phyloP scores from a whole-genome alignment of 331 rosid species.

The Rosa hybrid region DNA sequence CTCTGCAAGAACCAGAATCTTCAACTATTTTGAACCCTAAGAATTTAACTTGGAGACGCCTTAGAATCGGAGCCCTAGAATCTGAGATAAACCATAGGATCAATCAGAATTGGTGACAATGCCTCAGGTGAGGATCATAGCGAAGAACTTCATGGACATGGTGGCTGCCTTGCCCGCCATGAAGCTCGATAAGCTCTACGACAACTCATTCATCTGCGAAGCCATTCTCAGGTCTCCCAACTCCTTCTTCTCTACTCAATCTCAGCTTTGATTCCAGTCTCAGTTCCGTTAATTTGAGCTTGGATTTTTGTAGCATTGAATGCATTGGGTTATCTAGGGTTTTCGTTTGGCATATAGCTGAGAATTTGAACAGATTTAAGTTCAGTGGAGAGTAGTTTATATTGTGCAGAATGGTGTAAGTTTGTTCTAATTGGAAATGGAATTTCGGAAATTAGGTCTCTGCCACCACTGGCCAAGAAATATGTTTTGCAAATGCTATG shows the following conservation, averaged over 20 bases:
- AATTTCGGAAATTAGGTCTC: conserved; percentile 56
- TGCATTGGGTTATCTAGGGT: background rate
- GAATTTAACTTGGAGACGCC: background rate
- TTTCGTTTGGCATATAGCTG: no score
- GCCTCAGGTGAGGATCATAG: conserved; percentile 94
- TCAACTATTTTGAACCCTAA: no score
- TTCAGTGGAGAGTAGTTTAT: background rate
- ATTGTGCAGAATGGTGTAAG: background rate
- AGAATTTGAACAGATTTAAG: background rate
- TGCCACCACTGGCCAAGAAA: conserved; percentile 90
- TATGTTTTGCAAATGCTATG: conserved; percentile 75
- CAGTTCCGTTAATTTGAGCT: no score
- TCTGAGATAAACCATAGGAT: conserved; percentile 18
- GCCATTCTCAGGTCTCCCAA: conserved; percentile 81
- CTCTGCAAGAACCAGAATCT: background rate
- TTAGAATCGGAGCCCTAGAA: background rate
- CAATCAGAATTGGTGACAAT: conserved; percentile 38
- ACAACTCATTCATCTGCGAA: conserved; percentile 88
- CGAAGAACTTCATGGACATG: conserved; percentile 99
- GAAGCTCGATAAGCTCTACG: conserved; percentile 86
- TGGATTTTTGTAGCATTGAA: background rate
- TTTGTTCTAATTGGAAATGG: background rate
- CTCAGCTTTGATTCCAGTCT: background rate
- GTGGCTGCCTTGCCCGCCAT: conserved; percentile 93
- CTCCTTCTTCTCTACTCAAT: background rate